Evolutionary conservation across 345 rosid genomes (phyloP), one percentile per base, ranked within the genome.

Genomic region (Lumnitzera littorea): DNA sequence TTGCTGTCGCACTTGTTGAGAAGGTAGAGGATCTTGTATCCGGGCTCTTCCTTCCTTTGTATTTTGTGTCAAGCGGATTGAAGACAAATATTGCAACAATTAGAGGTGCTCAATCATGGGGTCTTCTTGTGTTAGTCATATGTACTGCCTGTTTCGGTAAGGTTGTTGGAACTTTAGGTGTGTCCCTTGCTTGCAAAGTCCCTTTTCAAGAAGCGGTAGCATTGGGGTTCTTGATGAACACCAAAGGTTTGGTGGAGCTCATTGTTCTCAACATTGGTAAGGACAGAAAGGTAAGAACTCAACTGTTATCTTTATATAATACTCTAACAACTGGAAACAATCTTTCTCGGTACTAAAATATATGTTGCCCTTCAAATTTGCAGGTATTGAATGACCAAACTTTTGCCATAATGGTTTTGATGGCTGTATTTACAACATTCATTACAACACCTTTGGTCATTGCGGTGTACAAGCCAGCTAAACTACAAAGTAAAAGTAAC

Each of bases 11-110:
- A 24, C 84, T 86, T 9, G 71, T 86, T 2, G 91, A 84, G 68
- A 89, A 84, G 46, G 80, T 89, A 16, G 96, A 89, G 58, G 96
- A 89, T 78, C 87, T 89, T 56, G 94, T 89, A 2, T 86, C 89
- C 2, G 84, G 89, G 50, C 82, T 89, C 16, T 80, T 89, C 72
- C 66, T 89, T 63, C 94, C 94, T 0, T 55, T 89, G 48, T 86
- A 80, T 67, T 89, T 89, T 56, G 96, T 82, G 1, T 88, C 96
- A 0, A 89, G 94, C 55, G 96, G 96, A 56, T 58, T 89, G 36
- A 89, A 89, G 82, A 89, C 96, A 11, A 76, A 89, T 13, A 57
- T 89, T 50, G 83, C 91, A 11, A 79, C 91, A 12, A 86, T 89
- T 60, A 56, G 62, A 62, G 94, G 94, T 41, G 69, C 72, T 36